Evolutionary conservation across 2,329 filamentous ascomycete species (phyloP).

Genomic region (Ophiognomonia clavigignenti-juglandacearum): DNA sequence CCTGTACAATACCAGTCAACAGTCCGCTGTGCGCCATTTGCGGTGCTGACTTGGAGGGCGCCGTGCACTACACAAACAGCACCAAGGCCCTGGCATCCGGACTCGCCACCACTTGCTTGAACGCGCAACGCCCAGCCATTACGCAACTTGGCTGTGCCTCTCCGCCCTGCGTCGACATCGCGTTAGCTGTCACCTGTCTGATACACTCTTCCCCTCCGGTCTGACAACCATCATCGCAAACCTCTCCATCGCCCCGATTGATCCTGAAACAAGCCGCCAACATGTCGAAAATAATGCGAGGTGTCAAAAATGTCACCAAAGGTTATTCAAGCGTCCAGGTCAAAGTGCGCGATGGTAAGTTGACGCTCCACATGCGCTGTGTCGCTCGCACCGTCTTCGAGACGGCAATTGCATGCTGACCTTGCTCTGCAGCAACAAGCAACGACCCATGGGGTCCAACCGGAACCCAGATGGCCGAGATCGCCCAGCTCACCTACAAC

Average conservation of each 20-base stretch:
- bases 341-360: slow-evolving; percentile 93
- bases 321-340: slow-evolving; percentile 95
- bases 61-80: not conserved
- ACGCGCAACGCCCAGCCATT: slow-evolving; percentile 9
- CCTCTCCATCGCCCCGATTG: not conserved
- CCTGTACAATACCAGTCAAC: too few relatives aligned
- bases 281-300: slow-evolving; percentile 97
- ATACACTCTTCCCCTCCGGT: too few relatives aligned
- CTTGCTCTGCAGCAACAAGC: slow-evolving; percentile 70
- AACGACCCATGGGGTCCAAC: slow-evolving; percentile 99
- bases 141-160: not conserved
- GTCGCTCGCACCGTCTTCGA: slow-evolving; percentile 1
- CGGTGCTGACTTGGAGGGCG: not conserved
- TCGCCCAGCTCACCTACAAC: slow-evolving; percentile 95
- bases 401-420: slow-evolving; percentile 23
- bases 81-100: slow-evolving; percentile 6
- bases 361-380: not conserved
- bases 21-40: too few relatives aligned
- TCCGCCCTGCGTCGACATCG: slow-evolving; percentile 9
- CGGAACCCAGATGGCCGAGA: slow-evolving; percentile 97
- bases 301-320: slow-evolving; percentile 99
- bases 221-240: too few relatives aligned
- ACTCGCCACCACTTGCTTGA: slow-evolving; percentile 7
- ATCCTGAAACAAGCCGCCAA: slow-evolving; percentile 27
- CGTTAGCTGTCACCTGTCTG: not conserved